These are phyloP conservation scores for Xerocomellus intermedius DNA, from an alignment of 768 basidiomycete genomes.

Conservation along the genomic window DNA sequence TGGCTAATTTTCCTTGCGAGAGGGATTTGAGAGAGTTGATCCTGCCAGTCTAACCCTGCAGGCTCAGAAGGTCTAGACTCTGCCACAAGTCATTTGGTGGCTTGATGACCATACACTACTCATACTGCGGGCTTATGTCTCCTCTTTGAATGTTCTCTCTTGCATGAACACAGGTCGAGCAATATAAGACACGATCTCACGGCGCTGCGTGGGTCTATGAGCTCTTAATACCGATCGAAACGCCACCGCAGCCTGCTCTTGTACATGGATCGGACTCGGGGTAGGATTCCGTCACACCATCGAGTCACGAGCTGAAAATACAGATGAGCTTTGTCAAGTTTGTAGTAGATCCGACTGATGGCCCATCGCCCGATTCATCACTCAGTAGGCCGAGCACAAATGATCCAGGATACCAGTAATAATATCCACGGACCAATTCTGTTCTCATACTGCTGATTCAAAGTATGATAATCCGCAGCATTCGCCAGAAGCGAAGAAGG, in stretches of 20 bases:
- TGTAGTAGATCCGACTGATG: neutral
- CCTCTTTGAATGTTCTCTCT: neutral
- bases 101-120: conserved; percentile 22
- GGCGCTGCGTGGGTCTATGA: conserved; percentile 7
- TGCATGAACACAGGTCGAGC: neutral
- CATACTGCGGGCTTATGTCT: conserved; percentile 3
- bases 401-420: neutral
- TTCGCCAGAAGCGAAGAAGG: conserved; percentile 2
- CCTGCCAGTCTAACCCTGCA: neutral
- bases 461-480: conserved; percentile 6
- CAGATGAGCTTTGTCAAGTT: neutral
- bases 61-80: conserved; percentile 7
- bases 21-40: neutral
- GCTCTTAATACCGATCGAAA: conserved; percentile 10
- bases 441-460: neutral
- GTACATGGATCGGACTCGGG: neutral
- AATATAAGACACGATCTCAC: conserved; percentile 8
- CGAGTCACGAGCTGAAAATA: neutral
- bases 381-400: neutral
- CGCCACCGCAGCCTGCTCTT: conserved; percentile 25
- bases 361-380: neutral
- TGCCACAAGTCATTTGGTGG: conserved; percentile 29
- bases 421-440: neutral
- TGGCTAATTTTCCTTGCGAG: neutral
- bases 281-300: neutral